phyloP scores from a whole-genome alignment of 2,329 filamentous ascomycete genomes.

The Fusarium circinatum region DNA sequence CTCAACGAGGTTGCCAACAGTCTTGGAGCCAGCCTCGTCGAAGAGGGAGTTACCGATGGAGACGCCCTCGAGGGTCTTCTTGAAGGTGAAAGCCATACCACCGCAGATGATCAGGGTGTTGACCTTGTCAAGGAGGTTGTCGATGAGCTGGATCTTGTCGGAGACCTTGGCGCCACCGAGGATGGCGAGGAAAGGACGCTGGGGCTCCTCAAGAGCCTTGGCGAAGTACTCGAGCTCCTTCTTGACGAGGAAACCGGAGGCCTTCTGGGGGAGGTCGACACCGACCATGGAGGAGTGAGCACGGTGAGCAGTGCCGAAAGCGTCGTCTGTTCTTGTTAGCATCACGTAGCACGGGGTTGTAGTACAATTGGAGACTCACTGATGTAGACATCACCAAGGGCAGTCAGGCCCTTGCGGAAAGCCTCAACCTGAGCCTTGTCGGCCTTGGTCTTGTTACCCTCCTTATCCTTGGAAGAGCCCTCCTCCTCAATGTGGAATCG shows the following conservation, averaged over 20 bases:
- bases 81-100: conserved; percentile 99
- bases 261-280: conserved; percentile 94
- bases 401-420: conserved; percentile 95
- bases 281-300: conserved; percentile 99
- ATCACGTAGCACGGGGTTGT: background rate
- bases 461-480: conserved; percentile 91
- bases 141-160: conserved; percentile 99
- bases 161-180: conserved; percentile 98
- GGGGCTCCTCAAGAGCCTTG: conserved; percentile 90
- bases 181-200: conserved; percentile 97
- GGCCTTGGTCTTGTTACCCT: conserved; percentile 98
- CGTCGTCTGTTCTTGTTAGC: conserved; percentile 75
- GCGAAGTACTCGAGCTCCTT: conserved; percentile 99
- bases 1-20: conserved; percentile 84
- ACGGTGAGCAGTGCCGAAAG: conserved; percentile 97
- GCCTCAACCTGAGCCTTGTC: conserved; percentile 91
- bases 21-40: conserved; percentile 94
- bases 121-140: conserved; percentile 98
- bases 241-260: conserved; percentile 98
- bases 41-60: conserved; percentile 92
- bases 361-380: conserved; percentile 68
- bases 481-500: conserved; percentile 99
- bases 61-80: conserved; percentile 95
- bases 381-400: conserved; percentile 94
- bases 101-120: conserved; percentile 96